These are phyloP conservation scores for Gossypium herbaceum DNA, from an alignment of 345 rosid genomes.

Conservation along the genomic window DNA sequence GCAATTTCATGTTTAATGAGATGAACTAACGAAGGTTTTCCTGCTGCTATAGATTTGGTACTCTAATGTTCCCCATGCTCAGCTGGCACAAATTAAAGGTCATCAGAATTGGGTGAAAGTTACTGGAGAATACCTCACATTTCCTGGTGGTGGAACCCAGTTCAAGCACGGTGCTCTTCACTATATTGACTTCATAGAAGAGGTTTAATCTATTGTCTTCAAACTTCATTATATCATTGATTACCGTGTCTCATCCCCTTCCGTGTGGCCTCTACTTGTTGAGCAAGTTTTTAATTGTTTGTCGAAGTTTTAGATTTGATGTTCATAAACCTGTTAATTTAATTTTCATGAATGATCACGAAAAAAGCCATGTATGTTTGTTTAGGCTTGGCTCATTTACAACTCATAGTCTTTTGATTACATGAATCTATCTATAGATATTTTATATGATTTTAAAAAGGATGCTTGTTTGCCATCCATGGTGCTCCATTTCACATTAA, in stretches of 20 bases:
- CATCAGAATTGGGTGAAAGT: conserved; percentile 99
- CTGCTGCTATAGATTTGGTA: conserved; percentile 87
- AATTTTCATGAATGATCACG: background rate
- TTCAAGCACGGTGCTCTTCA: conserved; percentile 89
- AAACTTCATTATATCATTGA: background rate
- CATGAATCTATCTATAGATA: background rate
- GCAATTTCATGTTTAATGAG: background rate
- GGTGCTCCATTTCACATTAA: background rate
- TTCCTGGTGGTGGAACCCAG: conserved; percentile 99
- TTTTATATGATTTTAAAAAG: background rate
- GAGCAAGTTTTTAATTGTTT: background rate
- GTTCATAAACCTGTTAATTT: background rate
- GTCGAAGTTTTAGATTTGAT: background rate
- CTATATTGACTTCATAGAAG: conserved; percentile 85
- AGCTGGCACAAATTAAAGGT: conserved; percentile 82
- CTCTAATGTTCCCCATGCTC: conserved; percentile 85
- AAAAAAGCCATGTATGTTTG: background rate
- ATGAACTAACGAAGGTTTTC: conserved; percentile 8
- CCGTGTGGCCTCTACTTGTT: background rate
- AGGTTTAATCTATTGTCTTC: conserved; percentile 38
- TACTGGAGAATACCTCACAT: conserved; percentile 81
- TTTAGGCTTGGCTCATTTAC: background rate
- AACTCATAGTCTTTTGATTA: background rate
- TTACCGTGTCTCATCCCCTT: background rate
- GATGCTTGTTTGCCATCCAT: background rate